Conservation (phyloP, 257 asterid species). For the Ilex asprella region DNA sequence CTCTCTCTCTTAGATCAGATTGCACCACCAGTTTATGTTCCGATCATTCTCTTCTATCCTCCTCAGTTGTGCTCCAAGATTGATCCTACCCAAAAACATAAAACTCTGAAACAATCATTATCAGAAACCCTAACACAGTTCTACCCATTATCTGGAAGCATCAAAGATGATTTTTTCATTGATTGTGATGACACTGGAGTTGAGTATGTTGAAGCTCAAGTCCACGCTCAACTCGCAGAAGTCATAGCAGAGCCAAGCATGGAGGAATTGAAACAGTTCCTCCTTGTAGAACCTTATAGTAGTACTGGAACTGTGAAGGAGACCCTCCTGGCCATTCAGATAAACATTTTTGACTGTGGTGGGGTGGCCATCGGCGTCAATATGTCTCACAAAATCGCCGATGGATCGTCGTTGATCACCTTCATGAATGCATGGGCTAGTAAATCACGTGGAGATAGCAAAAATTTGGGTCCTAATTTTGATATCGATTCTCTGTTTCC, state of each 20-base stretch:
- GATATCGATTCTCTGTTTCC: conserved; percentile 21
- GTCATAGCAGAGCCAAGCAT: conserved; percentile 4
- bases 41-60: background rate
- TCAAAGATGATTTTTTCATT: conserved; percentile 9
- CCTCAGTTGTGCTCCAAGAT: background rate
- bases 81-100: background rate
- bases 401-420: background rate
- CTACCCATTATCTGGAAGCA: conserved; percentile 18
- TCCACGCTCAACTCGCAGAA: conserved; percentile 12
- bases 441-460: conserved; percentile 4
- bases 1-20: background rate
- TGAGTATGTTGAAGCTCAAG: conserved; percentile 23
- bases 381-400: background rate
- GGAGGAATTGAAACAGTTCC: conserved; percentile 7
- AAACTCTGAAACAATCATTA: background rate
- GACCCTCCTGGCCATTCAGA: no score
- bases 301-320: no score
- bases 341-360: background rate
- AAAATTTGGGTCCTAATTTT: conserved; percentile 2
- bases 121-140: background rate
- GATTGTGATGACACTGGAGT: conserved; percentile 40
- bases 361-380: background rate
- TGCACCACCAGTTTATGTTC: background rate
- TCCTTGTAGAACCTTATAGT: conserved; percentile 12
- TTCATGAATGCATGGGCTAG: conserved; percentile 22